Base-by-base conservation (phyloP, 108 stramenopile species). In the Licmophora abbreviata region DNA sequence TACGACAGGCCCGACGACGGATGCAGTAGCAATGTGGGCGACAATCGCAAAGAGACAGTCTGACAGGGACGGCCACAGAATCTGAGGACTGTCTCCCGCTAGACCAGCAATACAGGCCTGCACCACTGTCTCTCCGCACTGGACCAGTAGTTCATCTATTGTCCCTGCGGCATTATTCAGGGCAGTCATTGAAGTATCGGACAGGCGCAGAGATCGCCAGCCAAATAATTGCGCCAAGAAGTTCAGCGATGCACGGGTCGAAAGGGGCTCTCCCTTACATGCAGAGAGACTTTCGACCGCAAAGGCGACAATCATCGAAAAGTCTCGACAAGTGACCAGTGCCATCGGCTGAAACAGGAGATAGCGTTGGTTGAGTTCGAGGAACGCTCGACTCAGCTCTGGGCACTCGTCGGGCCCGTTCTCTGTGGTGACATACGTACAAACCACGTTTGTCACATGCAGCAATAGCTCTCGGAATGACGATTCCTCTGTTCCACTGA, bases 161-260 rank as follows among this genome's bases (percentile, higher is more conserved):
- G 46, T 29, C 0, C 34, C 21, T 4, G 58, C 18, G 48, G 25
- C 46, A 3, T 42, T 56, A 32, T 61, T 59, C 29, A 78, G 18
- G 23, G 45, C 57, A 21, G 44, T 10, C 3, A 44, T 4, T 14
- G 56, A 46, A 10, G 33, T 4, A 1, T 18, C 18, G 8, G 61
- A 44, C 15, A 77, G 26, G 10, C 66, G 76, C 43, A 76, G 52
- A 28, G 37, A 52, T 36, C 68, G 66, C 68, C 73, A 74, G 6
- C 77, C 81, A 47, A 76, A 76, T 12, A 83, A 55, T 50, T 83
- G 76, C n/a, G 64, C 46, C 23, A 83, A 47, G 37, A 76, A 83
- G 14, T 72, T 61, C 6, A 76, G 36, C 12, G 74, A 41, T 9
- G 69, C 45, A 44, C 81, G 55, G 26, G 71, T 72, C 6, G 73